A percentile compares a stretch with the other conserved stretches of the same genome.
phyloP scores from a whole-genome alignment of 768 basidiomycete genomes.

The Suillus spraguei region DNA sequence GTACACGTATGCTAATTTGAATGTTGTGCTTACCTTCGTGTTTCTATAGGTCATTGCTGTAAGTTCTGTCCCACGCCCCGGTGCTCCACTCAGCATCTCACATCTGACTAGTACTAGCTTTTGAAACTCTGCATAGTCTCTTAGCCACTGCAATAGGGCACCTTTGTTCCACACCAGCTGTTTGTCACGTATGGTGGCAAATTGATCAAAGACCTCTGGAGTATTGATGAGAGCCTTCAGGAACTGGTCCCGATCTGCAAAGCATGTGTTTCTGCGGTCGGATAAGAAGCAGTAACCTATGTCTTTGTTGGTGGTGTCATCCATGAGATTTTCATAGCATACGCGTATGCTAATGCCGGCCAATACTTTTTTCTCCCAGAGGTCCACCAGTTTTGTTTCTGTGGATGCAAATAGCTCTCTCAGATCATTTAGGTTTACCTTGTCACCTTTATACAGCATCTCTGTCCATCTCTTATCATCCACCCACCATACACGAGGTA shows the following conservation, averaged over 20 bases:
- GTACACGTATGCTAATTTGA: not conserved
- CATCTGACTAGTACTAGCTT: not conserved
- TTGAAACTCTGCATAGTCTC: not conserved
- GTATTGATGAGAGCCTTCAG: not conserved
- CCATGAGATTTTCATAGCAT: not conserved
- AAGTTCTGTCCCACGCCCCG: not conserved
- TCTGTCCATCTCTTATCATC: not conserved
- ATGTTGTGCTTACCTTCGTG: not conserved
- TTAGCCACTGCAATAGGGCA: not conserved
- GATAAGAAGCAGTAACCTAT: constrained; percentile 11
- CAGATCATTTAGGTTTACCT: not conserved
- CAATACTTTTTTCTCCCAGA: constrained; percentile 23
- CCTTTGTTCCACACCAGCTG: not conserved
- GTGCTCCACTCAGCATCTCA: not conserved
- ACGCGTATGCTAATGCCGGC: constrained; percentile 9
- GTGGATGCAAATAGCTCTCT: not conserved
- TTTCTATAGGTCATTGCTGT: not conserved
- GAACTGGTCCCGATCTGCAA: not conserved
- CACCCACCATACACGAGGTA: not conserved
- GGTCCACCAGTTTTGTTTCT: not conserved
- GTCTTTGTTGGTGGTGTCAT: constrained; percentile 9
- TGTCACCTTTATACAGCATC: not conserved
- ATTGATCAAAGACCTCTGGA: not conserved
- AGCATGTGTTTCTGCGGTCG: not conserved
- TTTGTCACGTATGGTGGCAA: not conserved